Percentiles rank a stretch among this genome's conserved stretches.
Conservation (phyloP, 306 rosid species). For the Styphnolobium japonicum region DNA sequence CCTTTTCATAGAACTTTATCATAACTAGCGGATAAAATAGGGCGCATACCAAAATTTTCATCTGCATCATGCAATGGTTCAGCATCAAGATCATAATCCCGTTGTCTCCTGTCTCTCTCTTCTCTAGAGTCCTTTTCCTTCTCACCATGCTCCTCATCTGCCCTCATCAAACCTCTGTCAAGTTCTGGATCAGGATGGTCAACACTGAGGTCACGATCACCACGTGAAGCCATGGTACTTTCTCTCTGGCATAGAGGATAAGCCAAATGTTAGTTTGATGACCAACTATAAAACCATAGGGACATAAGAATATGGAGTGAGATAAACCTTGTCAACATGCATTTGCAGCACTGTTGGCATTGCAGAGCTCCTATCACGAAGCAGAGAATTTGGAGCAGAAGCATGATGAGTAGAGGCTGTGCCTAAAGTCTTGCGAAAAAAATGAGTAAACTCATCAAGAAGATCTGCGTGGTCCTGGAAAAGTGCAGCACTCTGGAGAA, state of each 20-base stretch:
- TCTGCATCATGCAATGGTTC: conserved; percentile 73
- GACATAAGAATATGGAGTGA: background rate
- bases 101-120: conserved; percentile 61
- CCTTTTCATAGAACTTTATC: conserved; percentile 83
- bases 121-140: conserved; percentile 85
- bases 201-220: conserved; percentile 69
- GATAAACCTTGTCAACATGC: conserved; percentile 77
- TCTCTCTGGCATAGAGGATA: conserved; percentile 64
- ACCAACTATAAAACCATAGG: conserved; percentile 22
- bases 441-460: conserved; percentile 85
- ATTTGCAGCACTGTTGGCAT: conserved; percentile 63
- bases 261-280: conserved; percentile 22
- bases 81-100: conserved; percentile 66
- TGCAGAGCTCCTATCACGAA: conserved; percentile 76
- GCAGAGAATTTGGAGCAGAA: conserved; percentile 58
- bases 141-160: conserved; percentile 74
- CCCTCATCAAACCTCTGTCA: conserved; percentile 62
- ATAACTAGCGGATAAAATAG: conserved; percentile 57
- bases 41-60: conserved; percentile 60
- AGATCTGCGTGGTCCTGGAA: conserved; percentile 84
- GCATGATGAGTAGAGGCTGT: conserved; percentile 56
- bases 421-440: conserved; percentile 82
- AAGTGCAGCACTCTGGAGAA: conserved; percentile 76
- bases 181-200: conserved; percentile 80
- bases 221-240: conserved; percentile 50